phyloP scores from a whole-genome alignment of 148 eudicot genomes.

The Rhododendron ovatum region DNA sequence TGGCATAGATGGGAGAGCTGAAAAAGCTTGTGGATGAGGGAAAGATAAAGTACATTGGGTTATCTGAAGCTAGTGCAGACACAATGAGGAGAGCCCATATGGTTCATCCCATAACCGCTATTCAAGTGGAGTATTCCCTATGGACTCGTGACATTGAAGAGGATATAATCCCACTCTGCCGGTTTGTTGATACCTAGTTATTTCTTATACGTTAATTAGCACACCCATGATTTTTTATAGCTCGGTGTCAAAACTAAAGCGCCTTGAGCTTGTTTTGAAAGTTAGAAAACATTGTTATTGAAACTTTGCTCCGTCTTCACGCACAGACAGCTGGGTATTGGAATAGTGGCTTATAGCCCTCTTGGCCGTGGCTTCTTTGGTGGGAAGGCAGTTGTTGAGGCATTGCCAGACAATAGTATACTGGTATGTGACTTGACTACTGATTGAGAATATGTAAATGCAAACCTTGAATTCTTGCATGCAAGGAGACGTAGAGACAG shows the following conservation, averaged over 20 bases:
- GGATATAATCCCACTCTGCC: slow-evolving; percentile 21
- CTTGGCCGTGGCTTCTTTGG: slow-evolving; percentile 23
- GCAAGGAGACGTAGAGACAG: not conserved
- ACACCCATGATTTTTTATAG: not conserved
- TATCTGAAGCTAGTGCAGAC: slow-evolving; percentile 45
- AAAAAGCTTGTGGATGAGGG: slow-evolving; percentile 61
- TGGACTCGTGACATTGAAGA: slow-evolving; percentile 28
- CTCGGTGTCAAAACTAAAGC: not conserved
- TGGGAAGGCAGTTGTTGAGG: slow-evolving; percentile 1
- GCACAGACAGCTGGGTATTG: slow-evolving; percentile 22
- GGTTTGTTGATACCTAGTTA: not conserved
- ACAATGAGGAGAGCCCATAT: slow-evolving; percentile 49
- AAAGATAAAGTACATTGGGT: slow-evolving; percentile 44
- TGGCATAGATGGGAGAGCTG: slow-evolving; percentile 42
- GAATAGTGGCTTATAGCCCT: slow-evolving; percentile 24
- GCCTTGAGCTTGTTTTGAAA: not conserved
- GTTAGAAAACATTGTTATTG: not conserved
- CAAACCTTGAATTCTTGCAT: not conserved
- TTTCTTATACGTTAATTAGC: not conserved
- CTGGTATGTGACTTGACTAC: not conserved
- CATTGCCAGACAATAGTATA: not conserved
- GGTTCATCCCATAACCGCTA: slow-evolving; percentile 50
- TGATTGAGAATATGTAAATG: not conserved
- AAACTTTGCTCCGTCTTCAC: not conserved
- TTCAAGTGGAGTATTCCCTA: slow-evolving; percentile 26